Evolutionary conservation across 768 basidiomycete genomes (phyloP).

Genomic region (Xerocomus spinulosus): DNA sequence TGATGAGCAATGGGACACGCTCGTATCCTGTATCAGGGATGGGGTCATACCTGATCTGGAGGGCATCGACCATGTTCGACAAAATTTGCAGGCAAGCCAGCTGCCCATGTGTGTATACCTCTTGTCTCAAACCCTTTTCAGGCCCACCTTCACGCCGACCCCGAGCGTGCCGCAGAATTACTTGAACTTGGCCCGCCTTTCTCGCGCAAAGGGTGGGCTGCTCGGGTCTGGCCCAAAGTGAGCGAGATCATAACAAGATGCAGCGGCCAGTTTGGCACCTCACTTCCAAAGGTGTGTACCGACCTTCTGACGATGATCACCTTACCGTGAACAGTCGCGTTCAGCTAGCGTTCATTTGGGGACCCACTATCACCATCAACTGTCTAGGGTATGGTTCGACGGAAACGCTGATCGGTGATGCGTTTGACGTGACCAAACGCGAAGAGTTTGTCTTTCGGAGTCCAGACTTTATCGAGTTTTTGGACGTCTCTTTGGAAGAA

Average conservation of each 20-base stretch:
- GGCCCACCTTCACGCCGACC: conserved; percentile 9
- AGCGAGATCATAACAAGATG: neutral
- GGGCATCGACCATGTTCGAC: conserved; percentile 8
- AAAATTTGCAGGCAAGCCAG: conserved; percentile 7
- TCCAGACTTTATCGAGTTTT: conserved; percentile 10
- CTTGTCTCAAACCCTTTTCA: neutral
- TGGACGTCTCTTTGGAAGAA: conserved; percentile 11
- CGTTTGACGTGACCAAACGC: neutral
- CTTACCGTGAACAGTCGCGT: neutral
- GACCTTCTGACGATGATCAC: neutral
- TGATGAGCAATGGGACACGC: conserved; percentile 17
- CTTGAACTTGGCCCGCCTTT: conserved; percentile 3
- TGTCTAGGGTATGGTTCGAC: neutral
- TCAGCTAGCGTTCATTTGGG: neutral
- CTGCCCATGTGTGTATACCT: neutral
- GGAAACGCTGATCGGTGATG: neutral
- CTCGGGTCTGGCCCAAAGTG: neutral
- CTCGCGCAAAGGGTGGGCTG: neutral
- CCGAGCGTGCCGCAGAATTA: conserved; percentile 16
- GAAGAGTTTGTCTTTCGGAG: neutral
- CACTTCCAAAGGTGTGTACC: neutral
- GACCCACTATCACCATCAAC: neutral
- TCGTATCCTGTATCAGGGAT: conserved; percentile 12
- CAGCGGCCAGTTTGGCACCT: neutral
- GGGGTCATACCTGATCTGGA: conserved; percentile 16